Conservation (phyloP, 352 stramenopile genomes). For the Phytophthora crassamura region DNA sequence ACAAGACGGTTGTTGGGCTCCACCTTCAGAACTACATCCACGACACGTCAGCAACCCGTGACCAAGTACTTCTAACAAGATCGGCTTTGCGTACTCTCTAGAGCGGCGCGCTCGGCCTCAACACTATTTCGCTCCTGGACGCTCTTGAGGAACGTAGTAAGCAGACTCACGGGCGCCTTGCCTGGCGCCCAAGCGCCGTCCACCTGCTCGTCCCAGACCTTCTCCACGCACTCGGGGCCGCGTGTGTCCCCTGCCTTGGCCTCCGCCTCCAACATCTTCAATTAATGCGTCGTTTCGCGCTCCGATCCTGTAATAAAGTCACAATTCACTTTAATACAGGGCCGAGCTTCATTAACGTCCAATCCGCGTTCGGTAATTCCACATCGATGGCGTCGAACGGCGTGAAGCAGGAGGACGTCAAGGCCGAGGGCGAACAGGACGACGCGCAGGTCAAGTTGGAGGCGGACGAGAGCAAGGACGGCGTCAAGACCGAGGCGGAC, state of each 20-base stretch:
- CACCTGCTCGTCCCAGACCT: slow-evolving; percentile 65
- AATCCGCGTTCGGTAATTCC: slow-evolving; percentile 16
- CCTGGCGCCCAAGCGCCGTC: slow-evolving; percentile 69
- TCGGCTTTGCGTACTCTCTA: slow-evolving; percentile 46
- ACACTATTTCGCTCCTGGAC: slow-evolving; percentile 65
- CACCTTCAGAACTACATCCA: slow-evolving; percentile 51
- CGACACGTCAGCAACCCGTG: background rate
- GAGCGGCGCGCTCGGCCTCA: slow-evolving; percentile 50
- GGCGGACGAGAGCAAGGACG: slow-evolving; percentile 34
- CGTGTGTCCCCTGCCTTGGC: slow-evolving; percentile 30
- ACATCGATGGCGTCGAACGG: slow-evolving; percentile 32
- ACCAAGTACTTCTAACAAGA: too few species aligned
- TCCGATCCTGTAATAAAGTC: slow-evolving; percentile 15
- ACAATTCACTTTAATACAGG: background rate
- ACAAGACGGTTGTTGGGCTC: slow-evolving; percentile 76
- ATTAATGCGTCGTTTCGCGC: slow-evolving; percentile 35
- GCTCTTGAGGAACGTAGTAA: slow-evolving; percentile 63
- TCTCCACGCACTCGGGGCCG: slow-evolving; percentile 54
- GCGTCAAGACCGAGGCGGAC: slow-evolving; percentile 25
- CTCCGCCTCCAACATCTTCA: slow-evolving; percentile 28
- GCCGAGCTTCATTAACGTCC: background rate
- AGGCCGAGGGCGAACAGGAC: slow-evolving; percentile 24
- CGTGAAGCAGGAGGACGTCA: slow-evolving; percentile 33
- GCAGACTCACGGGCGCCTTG: slow-evolving; percentile 62
- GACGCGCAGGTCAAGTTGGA: slow-evolving; percentile 26